Evolutionary conservation across 2,329 filamentous ascomycete genomes (phyloP).

Genomic region (Fusarium sp.): DNA sequence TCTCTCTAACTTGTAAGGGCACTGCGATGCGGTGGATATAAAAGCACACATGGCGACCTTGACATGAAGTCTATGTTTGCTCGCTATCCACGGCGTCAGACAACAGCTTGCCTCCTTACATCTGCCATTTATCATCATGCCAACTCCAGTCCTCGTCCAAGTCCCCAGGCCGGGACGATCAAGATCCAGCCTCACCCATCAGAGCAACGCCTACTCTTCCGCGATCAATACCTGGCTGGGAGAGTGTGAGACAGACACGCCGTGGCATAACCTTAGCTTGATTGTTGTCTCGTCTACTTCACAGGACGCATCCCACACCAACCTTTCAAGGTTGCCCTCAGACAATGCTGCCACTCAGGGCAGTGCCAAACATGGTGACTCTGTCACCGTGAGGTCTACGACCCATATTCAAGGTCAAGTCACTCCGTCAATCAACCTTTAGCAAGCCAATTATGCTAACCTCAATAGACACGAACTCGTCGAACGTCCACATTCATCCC

Average conservation of each 20-base stretch:
- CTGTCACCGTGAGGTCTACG: fast-evolving
- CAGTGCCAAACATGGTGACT: neutral
- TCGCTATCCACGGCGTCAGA: too few species aligned
- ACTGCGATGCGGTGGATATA: too few species aligned
- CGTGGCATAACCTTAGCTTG: conserved; percentile 4
- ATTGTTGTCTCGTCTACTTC: neutral
- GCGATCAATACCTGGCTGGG: neutral
- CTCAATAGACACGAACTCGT: fast-evolving
- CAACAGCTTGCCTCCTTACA: too few species aligned
- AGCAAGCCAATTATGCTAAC: neutral
- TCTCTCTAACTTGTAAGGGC: too few species aligned
- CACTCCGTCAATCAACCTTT: fast-evolving
- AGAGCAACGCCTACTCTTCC: neutral
- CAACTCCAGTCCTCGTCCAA: too few species aligned
- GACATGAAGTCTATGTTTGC: too few species aligned
- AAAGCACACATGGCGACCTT: too few species aligned
- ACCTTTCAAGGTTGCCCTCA: neutral
- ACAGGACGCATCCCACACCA: fast-evolving
- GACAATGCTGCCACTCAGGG: neutral
- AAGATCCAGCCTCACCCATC: neutral
- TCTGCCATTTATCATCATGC: too few species aligned
- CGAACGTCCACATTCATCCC: fast-evolving
- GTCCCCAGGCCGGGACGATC: too few species aligned
- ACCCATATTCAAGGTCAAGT: fast-evolving
- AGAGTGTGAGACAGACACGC: neutral